Percentiles rank a stretch among this genome's conserved stretches.
phyloP scores from a whole-genome alignment of 1,139 yeast genomes.

The Taphrina sp. region DNA sequence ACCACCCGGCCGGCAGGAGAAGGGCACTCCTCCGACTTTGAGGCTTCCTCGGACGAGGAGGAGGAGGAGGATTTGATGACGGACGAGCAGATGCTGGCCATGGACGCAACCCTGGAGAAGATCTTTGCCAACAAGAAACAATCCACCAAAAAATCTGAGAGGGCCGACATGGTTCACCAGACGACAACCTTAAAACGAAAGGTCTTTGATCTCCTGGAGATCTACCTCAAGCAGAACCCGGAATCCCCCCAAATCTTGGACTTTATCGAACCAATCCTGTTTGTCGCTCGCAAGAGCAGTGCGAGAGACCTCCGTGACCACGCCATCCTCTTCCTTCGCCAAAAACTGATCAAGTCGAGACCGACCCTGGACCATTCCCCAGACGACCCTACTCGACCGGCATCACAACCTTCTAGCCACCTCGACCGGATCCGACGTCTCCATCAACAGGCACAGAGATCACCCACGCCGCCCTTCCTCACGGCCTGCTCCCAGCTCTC shows the following conservation, averaged over 20 bases:
- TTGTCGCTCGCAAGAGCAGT: constrained; percentile 61
- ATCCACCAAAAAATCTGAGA: constrained; percentile 39
- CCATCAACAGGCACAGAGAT: constrained; percentile 49
- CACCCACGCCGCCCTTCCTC: constrained; percentile 53
- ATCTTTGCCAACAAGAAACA: constrained; percentile 61
- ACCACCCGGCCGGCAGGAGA: constrained; percentile 31
- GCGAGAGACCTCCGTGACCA: constrained; percentile 70
- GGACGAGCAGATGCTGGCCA: constrained; percentile 95
- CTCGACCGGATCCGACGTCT: constrained; percentile 41
- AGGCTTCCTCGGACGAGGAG: constrained; percentile 45
- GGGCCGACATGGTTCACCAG: constrained; percentile 54
- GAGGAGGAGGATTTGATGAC: constrained; percentile 78
- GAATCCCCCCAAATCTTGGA: constrained; percentile 48
- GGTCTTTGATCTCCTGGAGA: constrained; percentile 70
- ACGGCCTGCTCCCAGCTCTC: constrained; percentile 64
- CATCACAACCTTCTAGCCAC: constrained; percentile 10
- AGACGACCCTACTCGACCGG: constrained; percentile 6
- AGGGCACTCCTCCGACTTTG: constrained; percentile 41
- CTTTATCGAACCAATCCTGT: constrained; percentile 60
- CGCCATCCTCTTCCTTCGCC: constrained; percentile 68
- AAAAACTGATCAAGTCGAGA: constrained; percentile 48
- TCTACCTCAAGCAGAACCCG: constrained; percentile 54
- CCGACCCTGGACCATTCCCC: no score
- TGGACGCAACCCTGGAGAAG: constrained; percentile 77
- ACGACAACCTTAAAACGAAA: constrained; percentile 77